A percentile compares a stretch with the other conserved stretches of the same genome.
These are phyloP conservation scores for Xylaria sp. DNA, from an alignment of 2,329 filamentous ascomycete genomes.

Conservation along the genomic window DNA sequence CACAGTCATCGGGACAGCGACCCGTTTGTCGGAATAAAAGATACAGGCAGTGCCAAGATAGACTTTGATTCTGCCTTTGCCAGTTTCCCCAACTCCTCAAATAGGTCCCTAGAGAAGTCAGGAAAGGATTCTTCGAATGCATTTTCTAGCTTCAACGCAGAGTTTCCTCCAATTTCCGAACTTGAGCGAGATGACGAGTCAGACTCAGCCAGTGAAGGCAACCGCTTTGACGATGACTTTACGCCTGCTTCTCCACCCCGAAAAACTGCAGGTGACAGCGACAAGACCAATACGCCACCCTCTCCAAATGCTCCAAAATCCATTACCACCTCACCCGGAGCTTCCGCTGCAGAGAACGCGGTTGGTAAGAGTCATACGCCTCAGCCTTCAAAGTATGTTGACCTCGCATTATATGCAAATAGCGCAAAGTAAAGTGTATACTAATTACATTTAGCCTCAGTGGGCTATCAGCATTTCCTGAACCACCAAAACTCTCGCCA, in stretches of 20 bases:
- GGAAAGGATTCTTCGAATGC: constrained; percentile 56
- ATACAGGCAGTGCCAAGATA: constrained; percentile 73
- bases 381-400: constrained; percentile 47
- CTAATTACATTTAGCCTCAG: constrained; percentile 44
- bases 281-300: constrained; percentile 42
- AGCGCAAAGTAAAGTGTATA: constrained; percentile 10
- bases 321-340: constrained; percentile 44
- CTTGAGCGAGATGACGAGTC: constrained; percentile 85
- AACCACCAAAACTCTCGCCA: constrained; percentile 51
- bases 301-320: constrained; percentile 47
- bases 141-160: constrained; percentile 70
- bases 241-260: constrained; percentile 67
- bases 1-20: constrained; percentile 53
- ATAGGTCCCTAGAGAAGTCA: constrained; percentile 59
- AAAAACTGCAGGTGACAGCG: constrained; percentile 49
- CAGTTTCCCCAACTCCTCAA: constrained; percentile 69
- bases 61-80: constrained; percentile 90
- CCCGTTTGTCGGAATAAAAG: constrained; percentile 62
- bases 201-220: constrained; percentile 79
- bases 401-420: constrained; percentile 26
- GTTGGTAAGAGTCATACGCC: constrained; percentile 40
- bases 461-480: constrained; percentile 46
- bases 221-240: constrained; percentile 95
- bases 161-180: constrained; percentile 95
- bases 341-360: constrained; percentile 41